A percentile compares a stretch with the other conserved stretches of the same genome.
Conservation (phyloP, 169 alveolate genomes). For the Eimeria tenella region DNA sequence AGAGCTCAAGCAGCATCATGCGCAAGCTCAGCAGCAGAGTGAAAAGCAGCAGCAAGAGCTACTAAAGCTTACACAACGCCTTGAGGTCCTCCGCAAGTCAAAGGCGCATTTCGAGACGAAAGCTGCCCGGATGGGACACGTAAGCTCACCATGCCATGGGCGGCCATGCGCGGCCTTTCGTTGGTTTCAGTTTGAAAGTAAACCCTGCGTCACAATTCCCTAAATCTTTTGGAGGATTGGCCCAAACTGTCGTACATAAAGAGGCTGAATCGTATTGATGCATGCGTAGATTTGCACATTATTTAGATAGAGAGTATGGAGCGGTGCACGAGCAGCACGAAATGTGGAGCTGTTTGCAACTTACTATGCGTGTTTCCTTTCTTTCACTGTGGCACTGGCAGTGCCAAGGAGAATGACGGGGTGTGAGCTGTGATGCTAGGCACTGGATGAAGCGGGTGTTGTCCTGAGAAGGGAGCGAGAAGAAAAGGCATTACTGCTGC, state of each 20-base stretch:
- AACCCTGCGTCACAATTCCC: too few relatives aligned
- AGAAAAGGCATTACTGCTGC: constrained; percentile 8
- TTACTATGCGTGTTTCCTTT: too few relatives aligned
- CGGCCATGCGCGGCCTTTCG: too few relatives aligned
- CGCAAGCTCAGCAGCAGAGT: constrained; percentile 31
- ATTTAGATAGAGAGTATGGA: too few relatives aligned
- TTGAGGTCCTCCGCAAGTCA: constrained; percentile 50
- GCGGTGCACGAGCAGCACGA: too few relatives aligned
- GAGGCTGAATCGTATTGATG: background rate
- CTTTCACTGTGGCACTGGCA: too few relatives aligned
- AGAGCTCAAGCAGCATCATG: constrained; percentile 27
- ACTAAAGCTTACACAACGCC: constrained; percentile 57
- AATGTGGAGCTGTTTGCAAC: too few relatives aligned
- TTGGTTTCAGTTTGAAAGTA: too few relatives aligned
- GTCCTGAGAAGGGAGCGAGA: constrained; percentile 25
- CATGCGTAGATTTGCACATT: background rate
- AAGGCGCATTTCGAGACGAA: constrained; percentile 51
- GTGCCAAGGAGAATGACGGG: too few relatives aligned
- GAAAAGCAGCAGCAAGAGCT: constrained; percentile 62
- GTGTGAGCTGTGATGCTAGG: background rate
- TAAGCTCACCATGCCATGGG: background rate
- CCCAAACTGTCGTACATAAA: background rate
- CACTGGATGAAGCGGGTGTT: constrained; percentile 24
- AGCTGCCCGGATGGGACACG: constrained; percentile 41
- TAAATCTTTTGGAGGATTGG: background rate